Base-by-base conservation (phyloP, 768 basidiomycete genomes). In the Termitomyces sp. region DNA sequence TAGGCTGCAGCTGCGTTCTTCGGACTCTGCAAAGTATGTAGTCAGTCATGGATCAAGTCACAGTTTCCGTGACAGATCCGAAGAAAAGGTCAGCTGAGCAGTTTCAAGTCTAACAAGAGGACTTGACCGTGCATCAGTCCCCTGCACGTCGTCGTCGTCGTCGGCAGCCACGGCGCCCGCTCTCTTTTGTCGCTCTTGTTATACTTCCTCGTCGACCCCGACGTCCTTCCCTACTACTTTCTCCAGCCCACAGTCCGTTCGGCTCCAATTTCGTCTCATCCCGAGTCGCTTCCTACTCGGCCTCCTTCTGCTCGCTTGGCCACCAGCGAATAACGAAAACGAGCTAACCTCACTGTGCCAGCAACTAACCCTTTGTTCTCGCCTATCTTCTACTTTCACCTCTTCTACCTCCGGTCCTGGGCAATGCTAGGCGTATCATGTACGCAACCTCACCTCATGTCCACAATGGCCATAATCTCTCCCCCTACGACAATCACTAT, bases 341-440 rank as follows among this genome's bases (percentile, higher is more conserved):
- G 42, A 23, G 51, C 53, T 29, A 21, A 51, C 40, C 38, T 44
- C 45, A 41, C 52, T 29, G 21, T 50, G 56, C 58, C 57, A 59
- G 53, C 59, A 55, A 49, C 54, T 58, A 57, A 53, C 41, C 54
- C 56, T 31, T 61, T 41, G 53, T 63, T 64, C 56, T 61, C 55
- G 58, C 57, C 61, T 65, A 65, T 63, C 62, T 63, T 63, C 61
- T 63, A 63, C 64, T 49, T 52, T 58, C 54, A 54, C 58, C 59
- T 64, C 61, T 65, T 65, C 68, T 66, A 66, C 66, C 62, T 61
- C 62, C 56, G 50, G 59, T 67, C 63, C 66, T 72, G 72, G 76
- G 77, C 81, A 75, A 83, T 83, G 82, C 81, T 67, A 78, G 74
- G 69, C 74, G 77, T 79, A 79, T 75, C 82, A 85, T 84, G 83